A percentile compares a stretch with the other conserved stretches of the same genome.
Evolutionary conservation across 1,139 yeast species (phyloP).

Genomic region (Sugiyamaella xylanicola): DNA sequence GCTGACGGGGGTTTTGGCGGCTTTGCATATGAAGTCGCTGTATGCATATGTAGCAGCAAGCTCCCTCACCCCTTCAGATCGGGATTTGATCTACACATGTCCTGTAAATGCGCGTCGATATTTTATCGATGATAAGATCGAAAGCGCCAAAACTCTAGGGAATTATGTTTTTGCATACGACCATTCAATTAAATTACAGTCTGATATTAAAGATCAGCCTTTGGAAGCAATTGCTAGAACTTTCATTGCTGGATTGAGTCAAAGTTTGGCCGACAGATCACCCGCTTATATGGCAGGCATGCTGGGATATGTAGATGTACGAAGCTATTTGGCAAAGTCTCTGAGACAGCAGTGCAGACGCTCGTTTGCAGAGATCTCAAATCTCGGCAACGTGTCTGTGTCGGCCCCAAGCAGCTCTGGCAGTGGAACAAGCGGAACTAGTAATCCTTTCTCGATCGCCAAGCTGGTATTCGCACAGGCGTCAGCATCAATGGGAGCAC

Average conservation of each 20-base stretch:
- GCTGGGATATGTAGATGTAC: slow-evolving; percentile 24
- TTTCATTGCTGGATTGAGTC: slow-evolving; percentile 15
- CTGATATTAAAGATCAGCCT: slow-evolving; percentile 6
- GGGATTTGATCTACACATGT: slow-evolving; percentile 23
- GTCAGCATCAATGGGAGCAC: slow-evolving; percentile 22
- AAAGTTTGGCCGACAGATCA: slow-evolving; percentile 11
- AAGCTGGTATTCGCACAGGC: slow-evolving; percentile 26
- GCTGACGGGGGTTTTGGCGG: slow-evolving; percentile 22
- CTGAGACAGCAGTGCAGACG: slow-evolving; percentile 19
- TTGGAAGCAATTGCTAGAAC: slow-evolving; percentile 23
- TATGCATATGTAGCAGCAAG: slow-evolving; percentile 10
- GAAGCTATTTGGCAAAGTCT: slow-evolving; percentile 17
- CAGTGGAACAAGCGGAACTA: background rate
- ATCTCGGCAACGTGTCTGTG: slow-evolving; percentile 28
- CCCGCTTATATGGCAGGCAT: slow-evolving; percentile 26
- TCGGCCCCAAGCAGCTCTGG: background rate
- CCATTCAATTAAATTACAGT: slow-evolving; percentile 11
- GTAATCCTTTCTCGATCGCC: background rate
- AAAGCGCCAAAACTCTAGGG: slow-evolving; percentile 20
- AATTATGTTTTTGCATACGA: slow-evolving; percentile 27
- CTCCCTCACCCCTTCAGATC: slow-evolving; percentile 9
- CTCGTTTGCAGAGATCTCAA: slow-evolving; percentile 30
- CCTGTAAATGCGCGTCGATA: slow-evolving; percentile 32
- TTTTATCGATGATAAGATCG: slow-evolving; percentile 6
- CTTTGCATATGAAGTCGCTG: slow-evolving; percentile 19